Percentiles rank a stretch among this genome's conserved stretches.
These are phyloP conservation scores for Fraxinus anomala DNA, from an alignment of 257 asterid genomes.

Conservation along the genomic window DNA sequence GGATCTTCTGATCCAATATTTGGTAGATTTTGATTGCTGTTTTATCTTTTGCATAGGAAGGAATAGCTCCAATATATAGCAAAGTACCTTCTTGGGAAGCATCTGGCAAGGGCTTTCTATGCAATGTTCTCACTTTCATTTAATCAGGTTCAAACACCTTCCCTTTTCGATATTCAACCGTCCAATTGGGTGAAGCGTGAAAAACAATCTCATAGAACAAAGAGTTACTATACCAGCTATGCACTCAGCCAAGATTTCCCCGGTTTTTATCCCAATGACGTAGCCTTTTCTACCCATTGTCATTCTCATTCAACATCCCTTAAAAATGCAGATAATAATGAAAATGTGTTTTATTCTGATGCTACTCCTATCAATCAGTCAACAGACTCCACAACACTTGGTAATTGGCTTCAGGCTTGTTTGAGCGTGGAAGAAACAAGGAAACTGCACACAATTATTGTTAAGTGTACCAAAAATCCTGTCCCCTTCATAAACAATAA, in stretches of 20 bases:
- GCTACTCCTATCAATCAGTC: constrained; percentile 21
- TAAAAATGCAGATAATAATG: constrained; percentile 16
- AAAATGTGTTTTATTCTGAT: not conserved
- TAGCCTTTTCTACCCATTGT: constrained; percentile 11
- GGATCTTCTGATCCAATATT: not conserved
- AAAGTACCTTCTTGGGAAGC: constrained; percentile 17
- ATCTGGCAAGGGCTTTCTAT: not conserved
- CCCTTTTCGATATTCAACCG: constrained; percentile 29
- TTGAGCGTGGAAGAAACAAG: constrained; percentile 40
- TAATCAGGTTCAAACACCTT: constrained; percentile 37
- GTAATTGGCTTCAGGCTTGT: constrained; percentile 62
- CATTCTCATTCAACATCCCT: constrained; percentile 14
- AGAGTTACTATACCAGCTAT: constrained; percentile 19
- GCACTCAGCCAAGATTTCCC: constrained; percentile 17
- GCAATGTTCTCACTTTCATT: constrained; percentile 56
- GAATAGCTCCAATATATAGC: constrained; percentile 8
- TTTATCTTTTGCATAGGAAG: constrained; percentile 25
- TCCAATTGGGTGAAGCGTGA: constrained; percentile 21
- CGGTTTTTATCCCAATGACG: constrained; percentile 19
- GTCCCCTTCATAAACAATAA: constrained; percentile 55
- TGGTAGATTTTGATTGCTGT: constrained; percentile 23
- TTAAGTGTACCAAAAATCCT: constrained; percentile 39
- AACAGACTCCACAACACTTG: constrained; percentile 37
- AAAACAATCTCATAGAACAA: constrained; percentile 19
- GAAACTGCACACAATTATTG: constrained; percentile 47